These are phyloP conservation scores for Pseudogymnoascus sp. DNA, from an alignment of 2,329 filamentous ascomycete species.

Conservation along the genomic window DNA sequence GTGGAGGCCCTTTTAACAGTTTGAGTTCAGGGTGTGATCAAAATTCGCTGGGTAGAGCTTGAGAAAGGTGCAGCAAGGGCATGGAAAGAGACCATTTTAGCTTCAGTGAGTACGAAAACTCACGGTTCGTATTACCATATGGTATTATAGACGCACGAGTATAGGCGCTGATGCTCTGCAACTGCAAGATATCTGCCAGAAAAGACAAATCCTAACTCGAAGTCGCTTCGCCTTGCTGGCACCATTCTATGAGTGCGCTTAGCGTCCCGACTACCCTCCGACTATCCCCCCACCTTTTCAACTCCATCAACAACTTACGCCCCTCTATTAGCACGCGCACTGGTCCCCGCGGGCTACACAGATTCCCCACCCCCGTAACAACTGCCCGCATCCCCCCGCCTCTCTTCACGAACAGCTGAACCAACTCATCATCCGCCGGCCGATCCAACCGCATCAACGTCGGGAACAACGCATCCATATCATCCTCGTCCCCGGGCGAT, in stretches of 20 bases:
- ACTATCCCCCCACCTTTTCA: constrained; percentile 18
- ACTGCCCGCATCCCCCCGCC: constrained; percentile 44
- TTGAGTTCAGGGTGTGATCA: too few relatives aligned
- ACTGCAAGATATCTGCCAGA: not conserved
- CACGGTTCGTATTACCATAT: not conserved
- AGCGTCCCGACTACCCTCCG: constrained; percentile 8
- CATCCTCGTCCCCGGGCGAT: constrained; percentile 10
- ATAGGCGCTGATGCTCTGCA: not conserved
- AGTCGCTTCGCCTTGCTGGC: not conserved
- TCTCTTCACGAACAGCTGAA: constrained; percentile 46
- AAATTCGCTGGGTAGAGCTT: too few relatives aligned
- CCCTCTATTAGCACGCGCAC: constrained; percentile 33
- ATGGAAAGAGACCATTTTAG: not conserved
- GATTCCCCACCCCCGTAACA: constrained; percentile 46
- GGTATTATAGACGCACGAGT: not conserved
- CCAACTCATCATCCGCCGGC: constrained; percentile 50
- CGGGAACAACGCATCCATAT: constrained; percentile 25
- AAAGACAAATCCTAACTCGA: not conserved
- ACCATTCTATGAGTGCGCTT: not conserved
- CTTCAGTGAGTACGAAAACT: not conserved
- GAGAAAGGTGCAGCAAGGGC: too few relatives aligned
- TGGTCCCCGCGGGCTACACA: constrained; percentile 34
- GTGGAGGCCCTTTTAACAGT: too few relatives aligned
- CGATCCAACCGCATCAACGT: constrained; percentile 46
- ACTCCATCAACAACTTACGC: constrained; percentile 30